Percentiles rank a stretch among this genome's conserved stretches.
These are phyloP conservation scores for Annulohypoxylon nitens DNA, from an alignment of 495 filamentous ascomycete species.

Conservation along the genomic window DNA sequence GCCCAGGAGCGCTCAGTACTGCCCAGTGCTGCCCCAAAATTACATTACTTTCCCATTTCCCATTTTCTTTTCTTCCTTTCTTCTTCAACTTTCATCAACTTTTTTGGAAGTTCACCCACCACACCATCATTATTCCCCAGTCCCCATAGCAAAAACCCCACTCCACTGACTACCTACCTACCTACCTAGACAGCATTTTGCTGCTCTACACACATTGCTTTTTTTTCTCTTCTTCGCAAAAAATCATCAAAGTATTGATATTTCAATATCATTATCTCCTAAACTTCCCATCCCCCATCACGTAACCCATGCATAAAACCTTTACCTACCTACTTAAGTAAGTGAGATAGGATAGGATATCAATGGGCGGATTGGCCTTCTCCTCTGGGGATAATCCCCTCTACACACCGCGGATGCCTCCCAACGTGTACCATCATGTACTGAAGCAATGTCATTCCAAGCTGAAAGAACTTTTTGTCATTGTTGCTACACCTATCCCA, in stretches of 20 bases:
- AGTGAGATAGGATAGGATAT: not conserved
- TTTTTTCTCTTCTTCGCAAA: too few species aligned
- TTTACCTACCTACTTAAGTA: not conserved
- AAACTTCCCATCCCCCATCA: not conserved
- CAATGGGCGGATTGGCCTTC: conserved; percentile 75
- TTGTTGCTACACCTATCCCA: conserved; percentile 65
- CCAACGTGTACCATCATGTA: conserved; percentile 61
- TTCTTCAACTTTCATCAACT: not conserved
- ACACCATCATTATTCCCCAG: not conserved
- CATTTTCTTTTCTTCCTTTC: not conserved
- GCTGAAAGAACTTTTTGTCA: conserved; percentile 61
- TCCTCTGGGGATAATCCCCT: conserved; percentile 57
- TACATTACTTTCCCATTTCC: not conserved
- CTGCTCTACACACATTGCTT: too few species aligned
- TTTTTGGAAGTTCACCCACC: not conserved
- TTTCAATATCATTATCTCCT: not conserved
- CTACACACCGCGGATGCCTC: conserved; percentile 69
- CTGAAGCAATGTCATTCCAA: conserved; percentile 54
- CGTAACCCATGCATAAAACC: not conserved
- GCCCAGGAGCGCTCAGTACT: too few species aligned
- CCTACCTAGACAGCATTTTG: too few species aligned
- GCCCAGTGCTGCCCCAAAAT: too few species aligned
- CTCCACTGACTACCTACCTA: too few species aligned
- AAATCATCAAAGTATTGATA: too few species aligned
- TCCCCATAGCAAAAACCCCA: not conserved